A percentile compares a stretch with the other conserved stretches of the same genome.
Conservation (phyloP, 495 filamentous ascomycete species). For the Penicillium parvum region DNA sequence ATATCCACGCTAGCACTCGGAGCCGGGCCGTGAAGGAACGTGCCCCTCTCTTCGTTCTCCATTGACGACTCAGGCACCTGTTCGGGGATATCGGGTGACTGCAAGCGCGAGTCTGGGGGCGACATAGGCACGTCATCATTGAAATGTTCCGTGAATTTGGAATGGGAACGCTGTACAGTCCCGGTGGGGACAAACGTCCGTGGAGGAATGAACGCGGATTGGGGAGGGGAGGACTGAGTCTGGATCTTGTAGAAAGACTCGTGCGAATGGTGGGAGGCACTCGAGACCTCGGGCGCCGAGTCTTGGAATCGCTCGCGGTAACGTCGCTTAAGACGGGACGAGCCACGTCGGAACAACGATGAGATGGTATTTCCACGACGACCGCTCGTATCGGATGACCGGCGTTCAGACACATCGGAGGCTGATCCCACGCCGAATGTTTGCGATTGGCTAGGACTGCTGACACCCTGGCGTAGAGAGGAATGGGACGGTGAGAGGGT, state of each 20-base stretch:
- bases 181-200: slow-evolving; percentile 46
- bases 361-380: slow-evolving; percentile 49
- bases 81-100: slow-evolving; percentile 53
- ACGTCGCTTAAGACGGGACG: slow-evolving; percentile 52
- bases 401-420: slow-evolving; percentile 46
- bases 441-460: slow-evolving; percentile 52
- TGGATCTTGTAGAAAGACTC: slow-evolving; percentile 63
- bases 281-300: slow-evolving; percentile 62
- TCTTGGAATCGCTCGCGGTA: slow-evolving; percentile 53
- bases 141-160: slow-evolving; percentile 82
- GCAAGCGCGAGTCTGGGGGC: slow-evolving; percentile 73
- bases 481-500: slow-evolving; percentile 55
- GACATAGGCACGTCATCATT: slow-evolving; percentile 72
- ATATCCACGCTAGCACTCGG: slow-evolving; percentile 28
- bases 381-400: slow-evolving; percentile 45
- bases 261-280: slow-evolving; percentile 79
- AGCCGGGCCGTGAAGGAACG: slow-evolving; percentile 20
- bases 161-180: slow-evolving; percentile 70
- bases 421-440: slow-evolving; percentile 46
- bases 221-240: slow-evolving; percentile 34
- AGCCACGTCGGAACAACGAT: slow-evolving; percentile 70
- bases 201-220: slow-evolving; percentile 30
- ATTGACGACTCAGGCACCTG: slow-evolving; percentile 23
- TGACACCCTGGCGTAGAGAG: slow-evolving; percentile 47
- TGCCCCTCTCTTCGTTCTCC: slow-evolving; percentile 18